Percentiles rank a stretch among this genome's conserved stretches.
Evolutionary conservation across 1,284 basidiomycete species (phyloP).

Genomic region (Fereydounia khargensis): DNA sequence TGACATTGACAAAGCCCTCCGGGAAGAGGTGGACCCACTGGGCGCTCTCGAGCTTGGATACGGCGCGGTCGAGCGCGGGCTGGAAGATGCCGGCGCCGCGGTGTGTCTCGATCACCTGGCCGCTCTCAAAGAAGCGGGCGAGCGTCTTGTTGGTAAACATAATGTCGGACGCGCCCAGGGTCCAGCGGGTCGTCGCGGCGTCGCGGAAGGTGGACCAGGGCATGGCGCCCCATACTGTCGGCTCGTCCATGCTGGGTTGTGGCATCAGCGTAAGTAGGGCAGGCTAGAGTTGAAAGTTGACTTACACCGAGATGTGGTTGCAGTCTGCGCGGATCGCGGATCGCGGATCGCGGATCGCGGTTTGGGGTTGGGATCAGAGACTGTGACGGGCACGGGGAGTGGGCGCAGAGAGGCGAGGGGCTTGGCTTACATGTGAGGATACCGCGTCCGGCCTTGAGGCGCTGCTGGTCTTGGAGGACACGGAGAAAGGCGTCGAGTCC

Average conservation of each 20-base stretch:
- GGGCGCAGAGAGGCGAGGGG: too few species aligned
- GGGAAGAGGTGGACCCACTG: constrained; percentile 93
- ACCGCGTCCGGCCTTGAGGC: constrained; percentile 25
- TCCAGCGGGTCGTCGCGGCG: constrained; percentile 70
- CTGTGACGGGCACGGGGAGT: too few species aligned
- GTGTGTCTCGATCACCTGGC: constrained; percentile 91
- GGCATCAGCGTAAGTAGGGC: background rate
- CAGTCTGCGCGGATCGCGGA: constrained; percentile 15
- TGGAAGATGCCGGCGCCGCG: constrained; percentile 88
- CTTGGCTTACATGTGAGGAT: constrained; percentile 45
- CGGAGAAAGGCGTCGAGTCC: constrained; percentile 40
- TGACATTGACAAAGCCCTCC: constrained; percentile 82
- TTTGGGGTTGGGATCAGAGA: too few species aligned
- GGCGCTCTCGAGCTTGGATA: constrained; percentile 74
- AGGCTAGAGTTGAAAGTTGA: background rate
- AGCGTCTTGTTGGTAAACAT: constrained; percentile 79
- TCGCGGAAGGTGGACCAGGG: constrained; percentile 21
- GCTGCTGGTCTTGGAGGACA: constrained; percentile 26
- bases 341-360: too few species aligned
- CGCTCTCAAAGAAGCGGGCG: constrained; percentile 75
- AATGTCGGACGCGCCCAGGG: constrained; percentile 85
- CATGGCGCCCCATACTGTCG: constrained; percentile 43
- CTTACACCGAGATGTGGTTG: constrained; percentile 51
- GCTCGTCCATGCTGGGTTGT: constrained; percentile 39
- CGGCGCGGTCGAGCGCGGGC: constrained; percentile 76